Evolutionary conservation across 805 yeast genomes (phyloP), one percentile per base, ranked within the genome.

Genomic region (Teunomyces panamensis): DNA sequence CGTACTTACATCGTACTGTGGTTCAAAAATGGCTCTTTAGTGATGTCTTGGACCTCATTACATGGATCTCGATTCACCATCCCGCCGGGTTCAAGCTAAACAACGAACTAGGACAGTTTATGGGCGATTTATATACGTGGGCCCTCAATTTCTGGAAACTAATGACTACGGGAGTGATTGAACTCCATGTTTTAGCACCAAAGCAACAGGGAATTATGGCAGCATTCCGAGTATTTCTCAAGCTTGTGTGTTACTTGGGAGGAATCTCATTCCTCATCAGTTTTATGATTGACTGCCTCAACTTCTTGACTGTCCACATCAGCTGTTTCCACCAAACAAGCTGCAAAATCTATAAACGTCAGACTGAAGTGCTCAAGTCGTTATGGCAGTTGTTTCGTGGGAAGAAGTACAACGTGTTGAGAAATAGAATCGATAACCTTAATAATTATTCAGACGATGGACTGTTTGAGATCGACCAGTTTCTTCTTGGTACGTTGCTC

Each of bases 1-100:
- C 39, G 4, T 53, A 56, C 45, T 44, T 76, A 32, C 59, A 62
- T 37, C 50, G 63, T n/a, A 36, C 44, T 4, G 26, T 67, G 4
- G 64, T 81, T 10, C 67, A 75, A 34, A 59, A 58, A 20, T 48
- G 73, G 1, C 52, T 85, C 10, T 79, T 79, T 46, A 59, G 68
- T 30, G 71, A 73, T n/a, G 65, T 84, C 37, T 67, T 74, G 14
- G 50, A 60, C 2, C 62, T 83, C 33, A 81, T 91, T 3, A 54
- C 70, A 0, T 87, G 96, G 91, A 73, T 94, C 32, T 89, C 90
- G 73, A 78, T 56, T 17, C 52, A 83, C 51, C 87, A 91, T 58
- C 99, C 99, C 0, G 96, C 92, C 11, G 99, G 99, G 3, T 83
- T 94, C 57, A 94, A 94, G 60, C 77, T 94, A 45, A 94, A 94